A percentile compares a stretch with the other conserved stretches of the same genome.
phyloP scores from a whole-genome alignment of 441 rosid genomes.

The Eruca vesicaria region DNA sequence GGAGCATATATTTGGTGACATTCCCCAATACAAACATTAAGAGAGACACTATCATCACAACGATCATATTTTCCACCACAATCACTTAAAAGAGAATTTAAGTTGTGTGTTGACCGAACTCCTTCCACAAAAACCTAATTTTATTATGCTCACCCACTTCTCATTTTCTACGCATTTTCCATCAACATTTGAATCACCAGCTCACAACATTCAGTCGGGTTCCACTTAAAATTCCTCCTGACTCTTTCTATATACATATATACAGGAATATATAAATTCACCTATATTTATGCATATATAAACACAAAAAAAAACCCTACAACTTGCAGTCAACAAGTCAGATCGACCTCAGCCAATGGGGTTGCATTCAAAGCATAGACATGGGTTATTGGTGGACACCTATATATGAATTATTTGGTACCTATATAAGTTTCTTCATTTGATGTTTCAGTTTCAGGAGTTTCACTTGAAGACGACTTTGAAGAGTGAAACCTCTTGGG shows the following conservation, averaged over 20 bases:
- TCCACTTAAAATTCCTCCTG: constrained; percentile 13
- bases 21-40: constrained; percentile 36
- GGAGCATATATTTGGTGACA: constrained; percentile 30
- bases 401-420: constrained; percentile 19
- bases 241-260: not conserved
- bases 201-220: constrained; percentile 35
- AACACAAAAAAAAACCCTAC: constrained; percentile 11
- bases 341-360: constrained; percentile 30
- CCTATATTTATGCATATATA: not conserved
- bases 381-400: constrained; percentile 25
- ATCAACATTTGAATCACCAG: constrained; percentile 35
- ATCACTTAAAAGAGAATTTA: constrained; percentile 38
- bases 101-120: constrained; percentile 49
- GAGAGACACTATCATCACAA: constrained; percentile 46
- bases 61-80: constrained; percentile 40
- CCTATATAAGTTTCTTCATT: constrained; percentile 1
- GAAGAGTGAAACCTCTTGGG: constrained; percentile 19
- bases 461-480: constrained; percentile 35
- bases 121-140: constrained; percentile 46
- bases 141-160: constrained; percentile 38
- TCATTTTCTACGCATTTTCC: constrained; percentile 40
- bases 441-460: constrained; percentile 27
- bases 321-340: constrained; percentile 16
- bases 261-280: not conserved
- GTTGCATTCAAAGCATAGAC: constrained; percentile 18